Percentiles rank a stretch among this genome's conserved stretches.
These are phyloP conservation scores for Gynostemma pentaphyllum DNA, from an alignment of 306 rosid species.

Conservation along the genomic window DNA sequence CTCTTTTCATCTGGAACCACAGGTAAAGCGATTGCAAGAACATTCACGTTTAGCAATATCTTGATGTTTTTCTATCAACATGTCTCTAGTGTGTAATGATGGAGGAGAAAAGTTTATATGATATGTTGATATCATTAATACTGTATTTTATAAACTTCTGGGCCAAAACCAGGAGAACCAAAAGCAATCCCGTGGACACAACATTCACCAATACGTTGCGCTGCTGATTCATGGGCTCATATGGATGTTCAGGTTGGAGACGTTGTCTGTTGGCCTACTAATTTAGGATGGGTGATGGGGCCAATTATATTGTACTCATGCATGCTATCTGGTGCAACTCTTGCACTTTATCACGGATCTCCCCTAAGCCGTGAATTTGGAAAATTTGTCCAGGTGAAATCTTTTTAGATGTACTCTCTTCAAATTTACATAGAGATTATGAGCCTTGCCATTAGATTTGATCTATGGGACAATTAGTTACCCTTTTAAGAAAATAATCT, in stretches of 20 bases:
- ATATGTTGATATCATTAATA: background rate
- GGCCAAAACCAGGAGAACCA: constrained; percentile 62
- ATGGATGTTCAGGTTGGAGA: constrained; percentile 51
- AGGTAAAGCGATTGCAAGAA: constrained; percentile 28
- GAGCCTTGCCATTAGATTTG: background rate
- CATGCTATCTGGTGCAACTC: constrained; percentile 67
- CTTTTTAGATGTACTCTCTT: constrained; percentile 1
- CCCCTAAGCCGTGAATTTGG: constrained; percentile 81
- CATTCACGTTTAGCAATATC: background rate
- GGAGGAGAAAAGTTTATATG: background rate
- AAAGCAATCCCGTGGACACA: constrained; percentile 98
- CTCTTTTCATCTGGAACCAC: constrained; percentile 98
- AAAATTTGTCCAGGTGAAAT: constrained; percentile 77
- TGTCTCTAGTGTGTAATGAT: background rate
- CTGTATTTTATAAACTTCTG: background rate
- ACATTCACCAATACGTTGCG: constrained; percentile 62
- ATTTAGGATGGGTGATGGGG: constrained; percentile 95
- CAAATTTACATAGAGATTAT: background rate
- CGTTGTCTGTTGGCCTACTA: constrained; percentile 80
- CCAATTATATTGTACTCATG: constrained; percentile 54
- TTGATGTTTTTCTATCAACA: background rate
- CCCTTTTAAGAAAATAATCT: background rate
- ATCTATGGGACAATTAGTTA: background rate
- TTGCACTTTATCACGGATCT: constrained; percentile 94
- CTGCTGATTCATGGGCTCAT: constrained; percentile 72